Evolutionary conservation across 768 basidiomycete species (phyloP).

Genomic region (Mycena vitilis): DNA sequence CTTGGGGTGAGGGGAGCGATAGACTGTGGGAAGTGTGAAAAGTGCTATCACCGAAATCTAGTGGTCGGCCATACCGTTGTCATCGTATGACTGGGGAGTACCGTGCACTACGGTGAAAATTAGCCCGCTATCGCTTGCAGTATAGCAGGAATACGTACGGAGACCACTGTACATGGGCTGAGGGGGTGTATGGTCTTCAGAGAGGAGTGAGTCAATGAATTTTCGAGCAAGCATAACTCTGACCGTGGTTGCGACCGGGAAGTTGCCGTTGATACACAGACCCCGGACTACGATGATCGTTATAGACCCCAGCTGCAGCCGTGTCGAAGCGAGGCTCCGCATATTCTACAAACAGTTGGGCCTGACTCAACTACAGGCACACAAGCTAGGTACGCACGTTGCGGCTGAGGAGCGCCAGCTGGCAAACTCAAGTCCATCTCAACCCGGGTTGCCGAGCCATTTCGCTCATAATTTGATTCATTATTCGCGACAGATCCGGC

Average conservation of each 20-base stretch:
- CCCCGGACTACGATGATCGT: not conserved
- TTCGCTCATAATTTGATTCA: not conserved
- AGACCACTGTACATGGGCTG: not conserved
- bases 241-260: not conserved
- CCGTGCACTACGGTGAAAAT: not conserved
- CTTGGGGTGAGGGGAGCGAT: not conserved
- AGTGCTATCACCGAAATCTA: not conserved
- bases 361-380: not conserved
- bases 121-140: not conserved
- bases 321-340: not conserved
- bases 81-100: not conserved
- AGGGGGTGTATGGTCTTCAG: not conserved
- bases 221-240: not conserved
- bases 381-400: not conserved
- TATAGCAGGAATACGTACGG: not conserved
- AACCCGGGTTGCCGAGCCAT: not conserved
- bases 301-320: not conserved
- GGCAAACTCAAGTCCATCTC: not conserved
- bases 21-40: not conserved
- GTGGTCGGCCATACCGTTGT: not conserved
- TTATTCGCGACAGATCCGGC: too few relatives aligned
- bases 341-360: not conserved
- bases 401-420: not conserved
- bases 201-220: not conserved
- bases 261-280: not conserved